Base-by-base conservation (phyloP, 2,329 filamentous ascomycete genomes). In the Coniella vitis region DNA sequence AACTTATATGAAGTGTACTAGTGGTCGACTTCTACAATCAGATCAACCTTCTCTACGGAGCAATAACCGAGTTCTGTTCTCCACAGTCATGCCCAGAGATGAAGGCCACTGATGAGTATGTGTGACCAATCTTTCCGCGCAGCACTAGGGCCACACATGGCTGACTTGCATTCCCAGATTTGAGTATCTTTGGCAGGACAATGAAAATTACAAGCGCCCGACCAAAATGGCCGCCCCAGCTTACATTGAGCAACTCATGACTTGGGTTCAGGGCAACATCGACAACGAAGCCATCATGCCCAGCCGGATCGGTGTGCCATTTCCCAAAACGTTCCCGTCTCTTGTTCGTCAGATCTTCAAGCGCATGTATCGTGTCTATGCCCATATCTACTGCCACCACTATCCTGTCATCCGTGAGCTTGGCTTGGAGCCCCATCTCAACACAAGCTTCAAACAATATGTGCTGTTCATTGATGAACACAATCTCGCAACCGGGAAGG, bases 1-100 rank as follows among this genome's bases (percentile, higher is more conserved):
- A 45, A 32, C 19, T 42, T 35, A 48, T 25, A 19, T 12, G 38
- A 13, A 22, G 7, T 36, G 44, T 34, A 37, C 46, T 58, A 95
- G 90, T 98, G 73, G 93, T 98, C 73, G 93, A 98, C 70, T 98
- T 98, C 70, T 98, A 98, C 81, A 98, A 98, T 74, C 93, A 98
- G 70, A 95, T 98, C 75, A 98, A 98, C 71, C 79, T 98, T 32
- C 84, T 98, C 52, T 98, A 98, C 67, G 94, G 94, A 52, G 93
- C 93, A 57, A 98, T 98, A 65, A 98, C 93, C 52, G 93, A 98
- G 65, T 98, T 98, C 70, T 98, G 93, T 75, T 97, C 93, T 21
- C 91, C 93, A 29, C 86, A 93, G 65, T 90, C 90, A 56, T 98
- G 93, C 67, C 93, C 93, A 1, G 93, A 97, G 72, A 98, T 98